Percentiles rank a stretch among this genome's conserved stretches.
phyloP scores from a whole-genome alignment of 2,329 filamentous ascomycete genomes.

The Fusarium sambucinum region DNA sequence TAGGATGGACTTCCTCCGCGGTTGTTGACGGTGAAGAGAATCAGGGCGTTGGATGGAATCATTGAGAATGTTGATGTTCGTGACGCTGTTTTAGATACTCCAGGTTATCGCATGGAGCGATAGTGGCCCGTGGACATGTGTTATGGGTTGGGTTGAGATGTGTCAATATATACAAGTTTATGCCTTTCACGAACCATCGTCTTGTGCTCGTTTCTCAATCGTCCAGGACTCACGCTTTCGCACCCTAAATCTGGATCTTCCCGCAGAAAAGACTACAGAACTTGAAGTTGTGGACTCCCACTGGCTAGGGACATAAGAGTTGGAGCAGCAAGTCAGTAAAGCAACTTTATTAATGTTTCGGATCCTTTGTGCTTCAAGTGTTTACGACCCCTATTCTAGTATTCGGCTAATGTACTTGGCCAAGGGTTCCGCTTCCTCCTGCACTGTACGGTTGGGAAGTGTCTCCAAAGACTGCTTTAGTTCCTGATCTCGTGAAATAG shows the following conservation, averaged over 20 bases:
- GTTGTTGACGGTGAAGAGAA: slow-evolving; percentile 29
- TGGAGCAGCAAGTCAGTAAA: too few species aligned
- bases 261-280: not conserved
- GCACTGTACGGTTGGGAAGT: slow-evolving; percentile 63
- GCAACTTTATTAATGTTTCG: not conserved
- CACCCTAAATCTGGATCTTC: not conserved
- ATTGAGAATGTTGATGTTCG: slow-evolving; percentile 47
- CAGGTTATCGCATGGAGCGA: slow-evolving; percentile 21
- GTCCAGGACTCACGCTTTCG: not conserved
- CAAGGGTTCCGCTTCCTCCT: slow-evolving; percentile 64
- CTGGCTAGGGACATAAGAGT: too few species aligned
- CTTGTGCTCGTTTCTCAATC: not conserved
- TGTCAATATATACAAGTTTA: slow-evolving; percentile 42
- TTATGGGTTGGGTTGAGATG: slow-evolving; percentile 38
- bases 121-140: slow-evolving; percentile 39
- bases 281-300: not conserved
- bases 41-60: slow-evolving; percentile 50
- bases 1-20: slow-evolving; percentile 38
- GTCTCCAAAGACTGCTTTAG: slow-evolving; percentile 56
- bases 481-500: slow-evolving; percentile 54
- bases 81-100: slow-evolving; percentile 42
- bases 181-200: not conserved
- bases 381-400: slow-evolving; percentile 38
- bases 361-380: too few species aligned
- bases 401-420: slow-evolving; percentile 59